Conservation (phyloP, 2,329 filamentous ascomycete genomes). For the Colletotrichum sp. region DNA sequence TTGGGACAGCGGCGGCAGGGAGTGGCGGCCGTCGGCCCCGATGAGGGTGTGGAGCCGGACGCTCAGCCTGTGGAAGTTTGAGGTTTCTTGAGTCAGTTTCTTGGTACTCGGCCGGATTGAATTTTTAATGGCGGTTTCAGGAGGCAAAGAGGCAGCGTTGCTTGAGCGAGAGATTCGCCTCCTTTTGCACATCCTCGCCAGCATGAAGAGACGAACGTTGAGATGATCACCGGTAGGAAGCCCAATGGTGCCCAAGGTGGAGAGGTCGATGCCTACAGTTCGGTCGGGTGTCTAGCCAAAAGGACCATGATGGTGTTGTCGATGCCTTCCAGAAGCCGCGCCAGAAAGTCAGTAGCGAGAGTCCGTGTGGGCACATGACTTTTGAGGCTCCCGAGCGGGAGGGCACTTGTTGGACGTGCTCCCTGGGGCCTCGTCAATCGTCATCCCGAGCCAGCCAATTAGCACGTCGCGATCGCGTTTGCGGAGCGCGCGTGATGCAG, state of each 20-base stretch:
- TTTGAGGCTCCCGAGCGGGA: background rate
- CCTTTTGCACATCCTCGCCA: background rate
- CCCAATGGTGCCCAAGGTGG: slow-evolving; percentile 21
- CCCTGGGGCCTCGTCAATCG: background rate
- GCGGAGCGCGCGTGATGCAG: background rate
- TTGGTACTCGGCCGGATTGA: slow-evolving; percentile 10
- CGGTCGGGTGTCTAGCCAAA: background rate
- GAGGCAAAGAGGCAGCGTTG: background rate
- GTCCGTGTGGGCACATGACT: background rate
- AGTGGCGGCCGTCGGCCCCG: background rate
- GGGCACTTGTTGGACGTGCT: background rate
- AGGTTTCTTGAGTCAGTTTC: slow-evolving; percentile 5
- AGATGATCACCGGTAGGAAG: background rate
- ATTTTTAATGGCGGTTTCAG: slow-evolving; percentile 21
- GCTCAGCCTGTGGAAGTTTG: background rate
- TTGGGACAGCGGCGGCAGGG: background rate
- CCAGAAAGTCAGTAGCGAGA: background rate
- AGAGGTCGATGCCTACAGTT: slow-evolving; percentile 11
- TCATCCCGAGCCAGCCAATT: background rate
- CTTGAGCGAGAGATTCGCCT: slow-evolving; percentile 8
- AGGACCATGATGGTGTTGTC: background rate
- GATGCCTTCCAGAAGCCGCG: slow-evolving; percentile 14
- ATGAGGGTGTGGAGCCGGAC: slow-evolving; percentile 11
- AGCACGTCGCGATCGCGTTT: background rate
- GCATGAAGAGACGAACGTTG: slow-evolving; percentile 18